These are phyloP conservation scores for Tetramitus jugosus DNA, from an alignment of 208 protist genomes.

Conservation along the genomic window DNA sequence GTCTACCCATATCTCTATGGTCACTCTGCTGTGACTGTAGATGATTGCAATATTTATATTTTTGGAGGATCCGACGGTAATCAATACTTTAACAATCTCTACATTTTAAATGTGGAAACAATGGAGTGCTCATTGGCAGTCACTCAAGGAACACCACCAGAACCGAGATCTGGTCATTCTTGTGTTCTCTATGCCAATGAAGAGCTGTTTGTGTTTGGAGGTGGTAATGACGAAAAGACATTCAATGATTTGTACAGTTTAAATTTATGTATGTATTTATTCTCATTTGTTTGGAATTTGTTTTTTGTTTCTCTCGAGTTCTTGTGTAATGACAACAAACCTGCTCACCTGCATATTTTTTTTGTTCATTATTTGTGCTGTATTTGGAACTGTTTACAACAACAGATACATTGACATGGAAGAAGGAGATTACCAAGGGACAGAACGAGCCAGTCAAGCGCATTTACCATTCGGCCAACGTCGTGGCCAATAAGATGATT, in stretches of 20 bases:
- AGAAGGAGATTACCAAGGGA: not conserved
- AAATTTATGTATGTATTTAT: not conserved
- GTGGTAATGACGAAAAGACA: constrained; percentile 6
- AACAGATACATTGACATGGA: constrained; percentile 14
- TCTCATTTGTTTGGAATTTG: not conserved
- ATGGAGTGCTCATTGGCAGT: not conserved
- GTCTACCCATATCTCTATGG: too few relatives aligned
- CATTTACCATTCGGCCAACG: not conserved
- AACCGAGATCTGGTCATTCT: not conserved
- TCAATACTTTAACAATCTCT: not conserved
- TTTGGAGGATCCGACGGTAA: constrained; percentile 10
- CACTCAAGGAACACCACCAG: not conserved
- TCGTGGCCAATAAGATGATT: constrained; percentile 22
- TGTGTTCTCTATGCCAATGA: not conserved
- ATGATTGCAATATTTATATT: not conserved
- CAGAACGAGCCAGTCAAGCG: not conserved
- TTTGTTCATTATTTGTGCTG: too few relatives aligned
- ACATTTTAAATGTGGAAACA: not conserved
- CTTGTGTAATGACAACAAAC: too few relatives aligned
- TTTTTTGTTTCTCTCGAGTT: too few relatives aligned
- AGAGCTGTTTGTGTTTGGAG: constrained; percentile 5
- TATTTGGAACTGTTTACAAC: too few relatives aligned
- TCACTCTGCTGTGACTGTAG: not conserved
- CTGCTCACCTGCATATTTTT: too few relatives aligned
- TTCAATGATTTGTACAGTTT: constrained; percentile 17